These are phyloP conservation scores for Acidomyces sp. DNA, from an alignment of 495 filamentous ascomycete genomes.

Conservation along the genomic window DNA sequence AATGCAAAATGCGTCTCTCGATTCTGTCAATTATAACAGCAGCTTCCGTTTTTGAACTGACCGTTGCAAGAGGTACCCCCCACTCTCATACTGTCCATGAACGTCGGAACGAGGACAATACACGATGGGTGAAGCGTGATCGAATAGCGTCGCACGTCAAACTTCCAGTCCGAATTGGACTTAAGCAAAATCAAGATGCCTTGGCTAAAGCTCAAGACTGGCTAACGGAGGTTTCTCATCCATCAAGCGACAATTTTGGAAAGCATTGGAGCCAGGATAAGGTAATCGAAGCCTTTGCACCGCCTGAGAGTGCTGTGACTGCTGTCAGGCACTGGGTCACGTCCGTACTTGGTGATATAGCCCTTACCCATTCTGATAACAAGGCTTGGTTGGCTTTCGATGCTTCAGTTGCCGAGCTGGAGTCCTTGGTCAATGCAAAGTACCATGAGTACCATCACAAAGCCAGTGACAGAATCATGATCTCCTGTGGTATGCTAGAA, in stretches of 20 bases:
- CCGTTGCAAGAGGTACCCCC: slow-evolving; percentile 1
- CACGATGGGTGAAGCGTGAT: slow-evolving; percentile 12
- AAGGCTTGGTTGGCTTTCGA: slow-evolving; percentile 20
- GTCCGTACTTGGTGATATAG: neutral
- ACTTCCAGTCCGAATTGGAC: slow-evolving; percentile 14
- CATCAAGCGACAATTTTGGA: slow-evolving; percentile 12
- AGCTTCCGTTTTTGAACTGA: neutral
- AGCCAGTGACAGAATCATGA: slow-evolving; percentile 4
- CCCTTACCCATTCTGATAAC: slow-evolving; percentile 18
- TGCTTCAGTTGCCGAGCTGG: slow-evolving; percentile 11
- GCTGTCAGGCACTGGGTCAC: slow-evolving; percentile 13
- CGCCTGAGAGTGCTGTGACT: slow-evolving; percentile 1
- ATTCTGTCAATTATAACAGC: neutral
- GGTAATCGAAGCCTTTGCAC: slow-evolving; percentile 9
- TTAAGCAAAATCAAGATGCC: slow-evolving; percentile 13
- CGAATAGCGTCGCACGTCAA: slow-evolving; percentile 6
- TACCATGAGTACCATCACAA: slow-evolving; percentile 16
- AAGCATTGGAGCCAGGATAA: slow-evolving; percentile 13
- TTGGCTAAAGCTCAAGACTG: slow-evolving; percentile 9
- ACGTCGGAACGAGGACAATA: slow-evolving; percentile 7
- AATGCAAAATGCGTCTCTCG: slow-evolving; percentile 6
- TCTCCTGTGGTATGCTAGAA: slow-evolving; percentile 7
- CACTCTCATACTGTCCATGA: slow-evolving; percentile 10
- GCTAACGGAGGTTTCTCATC: slow-evolving; percentile 18
- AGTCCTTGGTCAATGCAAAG: slow-evolving; percentile 12